Evolutionary conservation across 192 early-diverging fungal species (phyloP).

Genomic region (Geranomyces michiganensis): DNA sequence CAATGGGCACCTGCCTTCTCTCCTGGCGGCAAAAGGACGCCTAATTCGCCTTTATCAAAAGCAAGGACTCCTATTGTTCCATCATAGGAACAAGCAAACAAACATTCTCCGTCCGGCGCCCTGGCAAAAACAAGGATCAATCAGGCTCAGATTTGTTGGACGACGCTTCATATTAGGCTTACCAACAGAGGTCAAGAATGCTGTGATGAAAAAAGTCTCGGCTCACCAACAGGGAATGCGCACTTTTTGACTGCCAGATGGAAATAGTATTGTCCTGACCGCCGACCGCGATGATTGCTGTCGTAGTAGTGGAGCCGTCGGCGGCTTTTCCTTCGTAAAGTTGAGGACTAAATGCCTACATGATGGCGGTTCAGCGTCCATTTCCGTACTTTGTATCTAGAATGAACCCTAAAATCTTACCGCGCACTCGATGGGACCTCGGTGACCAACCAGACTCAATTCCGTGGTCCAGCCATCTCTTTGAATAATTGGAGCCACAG

Average conservation of each 20-base stretch:
- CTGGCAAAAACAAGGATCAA: slow-evolving; percentile 33
- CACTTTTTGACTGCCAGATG: slow-evolving; percentile 82
- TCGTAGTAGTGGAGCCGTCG: slow-evolving; percentile 39
- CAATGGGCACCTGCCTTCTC: slow-evolving; percentile 59
- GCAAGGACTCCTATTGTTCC: slow-evolving; percentile 79
- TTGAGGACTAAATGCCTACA: slow-evolving; percentile 75
- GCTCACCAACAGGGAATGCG: slow-evolving; percentile 70
- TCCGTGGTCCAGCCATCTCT: slow-evolving; percentile 78
- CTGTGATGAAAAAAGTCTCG: slow-evolving; percentile 80
- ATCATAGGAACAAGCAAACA: slow-evolving; percentile 90
- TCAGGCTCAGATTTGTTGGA: background rate
- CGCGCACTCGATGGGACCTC: slow-evolving; percentile 83
- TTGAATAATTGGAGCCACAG: slow-evolving; percentile 78
- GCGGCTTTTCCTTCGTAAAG: slow-evolving; percentile 58
- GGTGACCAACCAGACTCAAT: slow-evolving; percentile 86
- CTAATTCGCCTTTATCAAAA: slow-evolving; percentile 72
- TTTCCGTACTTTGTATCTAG: too few relatives aligned
- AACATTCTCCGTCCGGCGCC: slow-evolving; percentile 71
- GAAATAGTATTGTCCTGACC: slow-evolving; percentile 86
- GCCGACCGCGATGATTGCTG: slow-evolving; percentile 80
- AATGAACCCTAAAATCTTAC: slow-evolving; percentile 41
- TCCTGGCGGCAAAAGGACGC: slow-evolving; percentile 59
- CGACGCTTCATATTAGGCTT: background rate
- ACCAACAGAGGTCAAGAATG: slow-evolving; percentile 88
- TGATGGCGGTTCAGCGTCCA: too few relatives aligned